Evolutionary conservation across 116 monocot genomes (phyloP), one percentile per base, ranked within the genome.

Genomic region (Dioscorea cayenensis): DNA sequence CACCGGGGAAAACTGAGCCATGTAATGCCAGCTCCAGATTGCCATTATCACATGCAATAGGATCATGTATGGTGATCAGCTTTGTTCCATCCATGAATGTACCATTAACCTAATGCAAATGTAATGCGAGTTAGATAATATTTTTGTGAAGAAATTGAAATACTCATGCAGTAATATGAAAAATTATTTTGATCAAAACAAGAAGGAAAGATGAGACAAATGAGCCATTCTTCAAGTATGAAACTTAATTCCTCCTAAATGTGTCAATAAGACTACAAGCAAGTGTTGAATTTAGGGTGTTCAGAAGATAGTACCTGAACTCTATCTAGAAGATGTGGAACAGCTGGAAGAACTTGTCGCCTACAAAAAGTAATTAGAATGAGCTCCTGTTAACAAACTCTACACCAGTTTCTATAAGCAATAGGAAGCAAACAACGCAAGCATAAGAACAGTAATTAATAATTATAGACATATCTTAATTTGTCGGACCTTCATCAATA

Each of bases 1-100:
- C 32, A 97, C 96, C 96, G 73, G 92, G 93, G 76, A 97, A 93
- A 76, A 92, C 92, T 55, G 96, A 97, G 71, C 96, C 96, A 74
- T 62, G 79, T 35, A 97, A 76, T 65, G 96, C 96, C 61, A 97
- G 70, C 59, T 97, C 90, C 73, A 97, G 73, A 74, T 90, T 86
- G 77, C 96, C 96, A 83, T 92, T 72, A 29, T 92, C 90, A 73
- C 79, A 51, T 2, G 81, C 82, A 84, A 97, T 88, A 60, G 96
- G 81, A 81, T 97, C 84, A 83, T 97, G 96, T 64, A 97, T 67
- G 4, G 92, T 92, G 74, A 97, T 81, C 72, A 97, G 83, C 72
- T 97, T 97, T 64, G 96, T 97, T 69, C 96, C 96, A 86, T 97
- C 93, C 48, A 49, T 28, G 73, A 97, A 97, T 18, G 96, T 97